phyloP scores from a whole-genome alignment of 768 basidiomycete genomes.

The Lentinula edodes region DNA sequence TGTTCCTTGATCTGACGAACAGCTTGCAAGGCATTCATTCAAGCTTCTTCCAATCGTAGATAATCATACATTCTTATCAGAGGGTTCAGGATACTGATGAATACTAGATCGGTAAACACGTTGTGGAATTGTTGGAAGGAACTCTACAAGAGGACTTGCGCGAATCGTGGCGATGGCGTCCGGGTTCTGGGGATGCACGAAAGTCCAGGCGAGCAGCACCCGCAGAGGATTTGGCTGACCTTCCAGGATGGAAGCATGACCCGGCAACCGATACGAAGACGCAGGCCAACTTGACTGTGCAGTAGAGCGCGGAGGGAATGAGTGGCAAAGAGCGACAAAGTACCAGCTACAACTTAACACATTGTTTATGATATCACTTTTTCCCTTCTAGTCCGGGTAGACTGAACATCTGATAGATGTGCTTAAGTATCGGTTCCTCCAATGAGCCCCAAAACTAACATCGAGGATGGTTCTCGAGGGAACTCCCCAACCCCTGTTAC shows the following conservation, averaged over 20 bases:
- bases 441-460: slow-evolving; percentile 26
- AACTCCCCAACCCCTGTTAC: slow-evolving; percentile 56
- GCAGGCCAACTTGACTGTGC: not conserved
- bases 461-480: slow-evolving; percentile 58
- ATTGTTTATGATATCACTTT: slow-evolving; percentile 11
- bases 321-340: too few relatives aligned
- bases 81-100: not conserved
- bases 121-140: not conserved
- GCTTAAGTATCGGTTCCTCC: not conserved
- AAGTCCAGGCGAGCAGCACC: not conserved
- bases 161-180: slow-evolving; percentile 7
- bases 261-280: not conserved
- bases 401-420: slow-evolving; percentile 41
- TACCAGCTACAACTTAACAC: not conserved
- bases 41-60: slow-evolving; percentile 3
- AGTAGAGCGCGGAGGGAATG: too few relatives aligned
- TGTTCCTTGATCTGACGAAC: not conserved
- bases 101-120: not conserved
- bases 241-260: slow-evolving; percentile 4
- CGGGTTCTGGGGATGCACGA: slow-evolving; percentile 4
- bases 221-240: slow-evolving; percentile 1
- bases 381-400: slow-evolving; percentile 40
- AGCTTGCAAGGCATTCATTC: slow-evolving; percentile 2
- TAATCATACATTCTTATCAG: too few relatives aligned
- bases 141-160: not conserved